Evolutionary conservation across 208 protist species (phyloP).

Genomic region (Endotrypanum monterogeii): DNA sequence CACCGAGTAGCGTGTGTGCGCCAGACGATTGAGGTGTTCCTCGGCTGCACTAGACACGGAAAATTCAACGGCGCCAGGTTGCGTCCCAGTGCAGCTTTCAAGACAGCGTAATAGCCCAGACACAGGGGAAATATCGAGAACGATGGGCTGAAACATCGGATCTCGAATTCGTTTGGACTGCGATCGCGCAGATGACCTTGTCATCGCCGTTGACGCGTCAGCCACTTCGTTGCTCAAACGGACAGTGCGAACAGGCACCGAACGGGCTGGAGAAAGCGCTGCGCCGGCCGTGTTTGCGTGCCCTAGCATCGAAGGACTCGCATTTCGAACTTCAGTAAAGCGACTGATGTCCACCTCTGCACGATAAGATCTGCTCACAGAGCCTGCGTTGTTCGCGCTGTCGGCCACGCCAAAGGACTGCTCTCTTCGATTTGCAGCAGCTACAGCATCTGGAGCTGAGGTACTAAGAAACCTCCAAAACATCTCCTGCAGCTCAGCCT

Average conservation of each 20-base stretch:
- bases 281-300: constrained; percentile 9
- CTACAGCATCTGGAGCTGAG: constrained; percentile 61
- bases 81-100: constrained; percentile 30
- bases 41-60: constrained; percentile 40
- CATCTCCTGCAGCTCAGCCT: constrained; percentile 40
- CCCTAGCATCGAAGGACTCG: not conserved
- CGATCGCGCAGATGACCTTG: not conserved
- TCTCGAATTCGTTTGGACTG: constrained; percentile 19
- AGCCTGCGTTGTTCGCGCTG: not conserved
- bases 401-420: constrained; percentile 14
- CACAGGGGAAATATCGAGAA: constrained; percentile 67
- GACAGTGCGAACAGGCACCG: constrained; percentile 59
- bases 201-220: not conserved
- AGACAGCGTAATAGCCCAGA: constrained; percentile 49
- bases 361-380: constrained; percentile 15
- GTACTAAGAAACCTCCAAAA: constrained; percentile 54
- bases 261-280: constrained; percentile 12
- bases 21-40: constrained; percentile 71
- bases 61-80: constrained; percentile 20
- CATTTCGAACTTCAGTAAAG: constrained; percentile 33
- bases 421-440: constrained; percentile 25
- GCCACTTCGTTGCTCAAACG: constrained; percentile 48
- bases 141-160: constrained; percentile 48
- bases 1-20: constrained; percentile 56
- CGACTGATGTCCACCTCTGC: constrained; percentile 44